A percentile compares a stretch with the other conserved stretches of the same genome.
phyloP scores from a whole-genome alignment of 2,329 filamentous ascomycete genomes.

The Arthrinium puccinioides region DNA sequence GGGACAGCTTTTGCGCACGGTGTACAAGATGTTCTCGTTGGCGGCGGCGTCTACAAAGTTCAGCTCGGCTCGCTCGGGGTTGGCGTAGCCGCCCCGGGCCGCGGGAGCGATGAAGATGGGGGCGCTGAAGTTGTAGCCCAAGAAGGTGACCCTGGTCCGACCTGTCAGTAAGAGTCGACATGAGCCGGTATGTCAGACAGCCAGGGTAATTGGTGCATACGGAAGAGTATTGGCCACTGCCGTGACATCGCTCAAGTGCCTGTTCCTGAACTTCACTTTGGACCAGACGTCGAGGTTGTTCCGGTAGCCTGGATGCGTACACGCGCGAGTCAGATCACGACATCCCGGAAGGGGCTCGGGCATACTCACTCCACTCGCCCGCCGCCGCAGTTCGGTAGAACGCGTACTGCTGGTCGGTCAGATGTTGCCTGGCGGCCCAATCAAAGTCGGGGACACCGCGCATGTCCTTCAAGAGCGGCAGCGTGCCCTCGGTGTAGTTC shows the following conservation, averaged over 20 bases:
- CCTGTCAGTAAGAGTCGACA: constrained; percentile 8
- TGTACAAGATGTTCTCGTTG: constrained; percentile 31
- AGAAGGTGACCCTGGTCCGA: constrained; percentile 27
- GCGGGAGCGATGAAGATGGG: constrained; percentile 37
- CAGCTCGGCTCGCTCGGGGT: constrained; percentile 26
- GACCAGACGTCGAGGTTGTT: constrained; percentile 43
- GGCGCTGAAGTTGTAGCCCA: constrained; percentile 34
- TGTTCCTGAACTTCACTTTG: constrained; percentile 35
- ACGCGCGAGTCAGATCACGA: not conserved
- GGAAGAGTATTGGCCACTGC: constrained; percentile 24
- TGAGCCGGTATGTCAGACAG: not conserved
- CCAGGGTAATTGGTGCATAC: constrained; percentile 10
- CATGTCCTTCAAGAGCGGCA: constrained; percentile 32
- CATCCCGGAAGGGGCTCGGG: not conserved
- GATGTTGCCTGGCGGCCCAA: constrained; percentile 35
- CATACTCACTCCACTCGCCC: constrained; percentile 32
- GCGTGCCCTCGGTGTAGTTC: constrained; percentile 24
- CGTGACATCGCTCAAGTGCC: constrained; percentile 30
- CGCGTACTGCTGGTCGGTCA: constrained; percentile 33
- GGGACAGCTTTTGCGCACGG: constrained; percentile 13
- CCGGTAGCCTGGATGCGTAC: constrained; percentile 28
- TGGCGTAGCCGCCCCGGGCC: constrained; percentile 28
- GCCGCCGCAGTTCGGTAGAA: constrained; percentile 43
- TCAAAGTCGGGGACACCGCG: constrained; percentile 42
- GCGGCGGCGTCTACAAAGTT: constrained; percentile 33